Base-by-base conservation (phyloP, 2,329 filamentous ascomycete species). In the Aplosporella prunicola region DNA sequence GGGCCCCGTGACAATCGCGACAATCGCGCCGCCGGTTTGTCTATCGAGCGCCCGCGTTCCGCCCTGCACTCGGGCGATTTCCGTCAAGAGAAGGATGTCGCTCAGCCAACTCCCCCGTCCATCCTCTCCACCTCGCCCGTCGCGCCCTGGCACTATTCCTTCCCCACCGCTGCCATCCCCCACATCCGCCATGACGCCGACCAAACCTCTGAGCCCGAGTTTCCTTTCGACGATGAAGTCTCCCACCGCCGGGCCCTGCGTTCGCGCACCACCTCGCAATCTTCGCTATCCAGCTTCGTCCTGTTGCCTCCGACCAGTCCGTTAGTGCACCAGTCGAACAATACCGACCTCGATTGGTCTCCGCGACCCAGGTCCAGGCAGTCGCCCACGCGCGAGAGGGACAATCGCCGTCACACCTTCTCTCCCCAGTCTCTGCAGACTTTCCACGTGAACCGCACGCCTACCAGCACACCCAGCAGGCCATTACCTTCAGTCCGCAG, bases 261-360 rank as follows among this genome's bases (percentile, higher is more conserved):
- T 32, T 52, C 61, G 32, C 56, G 61, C 63, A n/a, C 48, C 53
- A 14, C 68, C 64, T 22, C 61, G 63, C 41, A 86, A 80, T 6
- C 82, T 85, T 1, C 69, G 83, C 10, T 80, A 82, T 82, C 79
- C 2, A 87, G 77, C 49, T 95, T 94, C 56, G 71, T 82, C 20
- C 82, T 93, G 44, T 82, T 89, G 60, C 76, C 84, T 2, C 89
- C 91, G 0, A 96, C 91, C 2, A 96, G 88, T 51, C 91, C 91
- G 10, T 67, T 98, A 9, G 88, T 93, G 1, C 80, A 95, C 51
- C 86, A 87, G 27, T 78, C 86, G 51, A 93, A 80, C 61, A 91
- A 88, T 47, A 80, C 85, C 5, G 85, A 91, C 47, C 53, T 81
- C 15, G 78, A 85, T 41, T 67, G 81, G 32, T 68, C 75, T 2